phyloP scores from a whole-genome alignment of 306 rosid genomes.

The Trichosanthes truncata region DNA sequence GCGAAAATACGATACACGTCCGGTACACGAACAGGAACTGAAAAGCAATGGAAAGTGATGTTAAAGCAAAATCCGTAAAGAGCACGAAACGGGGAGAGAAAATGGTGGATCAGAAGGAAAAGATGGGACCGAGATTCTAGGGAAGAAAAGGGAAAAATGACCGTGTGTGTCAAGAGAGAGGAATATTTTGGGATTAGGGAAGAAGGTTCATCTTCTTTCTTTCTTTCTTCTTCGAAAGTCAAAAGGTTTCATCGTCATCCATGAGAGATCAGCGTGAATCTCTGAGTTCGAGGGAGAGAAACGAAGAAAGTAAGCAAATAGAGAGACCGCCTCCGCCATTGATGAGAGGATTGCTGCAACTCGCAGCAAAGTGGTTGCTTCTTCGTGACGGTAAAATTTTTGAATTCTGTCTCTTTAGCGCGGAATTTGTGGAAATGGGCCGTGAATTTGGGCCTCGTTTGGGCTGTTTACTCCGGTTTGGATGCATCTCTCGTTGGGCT shows the following conservation, averaged over 20 bases:
- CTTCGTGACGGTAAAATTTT: background rate
- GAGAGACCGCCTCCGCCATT: background rate
- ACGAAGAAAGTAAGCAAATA: background rate
- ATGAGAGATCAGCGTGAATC: background rate
- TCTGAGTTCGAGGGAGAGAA: slow-evolving; percentile 16
- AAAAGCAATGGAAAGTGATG: slow-evolving; percentile 15
- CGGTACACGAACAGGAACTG: slow-evolving; percentile 1
- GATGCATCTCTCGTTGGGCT: background rate
- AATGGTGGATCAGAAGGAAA: slow-evolving; percentile 11
- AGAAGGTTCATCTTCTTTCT: slow-evolving; percentile 19
- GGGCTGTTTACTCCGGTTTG: background rate
- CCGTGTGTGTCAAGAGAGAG: slow-evolving; percentile 9
- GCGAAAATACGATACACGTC: background rate
- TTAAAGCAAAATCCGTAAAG: slow-evolving; percentile 29
- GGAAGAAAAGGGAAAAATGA: slow-evolving; percentile 13
- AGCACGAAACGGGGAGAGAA: slow-evolving; percentile 48
- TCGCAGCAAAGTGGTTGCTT: slow-evolving; percentile 9
- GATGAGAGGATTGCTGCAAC: slow-evolving; percentile 3
- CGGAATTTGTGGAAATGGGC: slow-evolving; percentile 6
- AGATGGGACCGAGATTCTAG: slow-evolving; percentile 29
- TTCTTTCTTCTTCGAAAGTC: slow-evolving; percentile 34
- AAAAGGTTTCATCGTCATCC: slow-evolving; percentile 15
- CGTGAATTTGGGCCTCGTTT: background rate
- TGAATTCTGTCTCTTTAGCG: background rate
- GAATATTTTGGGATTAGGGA: slow-evolving; percentile 30